phyloP scores from a whole-genome alignment of 2,329 filamentous ascomycete genomes.

The Trichoderma sp. region DNA sequence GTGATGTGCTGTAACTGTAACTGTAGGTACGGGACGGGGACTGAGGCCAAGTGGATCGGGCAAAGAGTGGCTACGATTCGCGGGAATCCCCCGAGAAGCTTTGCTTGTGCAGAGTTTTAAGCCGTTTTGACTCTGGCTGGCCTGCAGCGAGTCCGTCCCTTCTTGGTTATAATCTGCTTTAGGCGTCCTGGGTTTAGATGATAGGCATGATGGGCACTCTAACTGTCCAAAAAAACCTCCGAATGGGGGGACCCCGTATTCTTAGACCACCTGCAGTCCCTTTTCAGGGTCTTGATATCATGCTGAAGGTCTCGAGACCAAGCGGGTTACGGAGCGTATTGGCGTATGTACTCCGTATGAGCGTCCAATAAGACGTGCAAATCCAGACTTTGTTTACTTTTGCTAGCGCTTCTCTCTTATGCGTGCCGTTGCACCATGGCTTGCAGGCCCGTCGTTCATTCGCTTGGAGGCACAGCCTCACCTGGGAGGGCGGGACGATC shows the following conservation, averaged over 20 bases:
- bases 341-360: background rate
- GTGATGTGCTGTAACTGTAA: background rate
- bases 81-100: background rate
- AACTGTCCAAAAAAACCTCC: background rate
- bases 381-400: slow-evolving; percentile 7
- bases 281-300: background rate
- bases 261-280: background rate
- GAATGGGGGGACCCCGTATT: background rate
- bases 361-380: slow-evolving; percentile 3
- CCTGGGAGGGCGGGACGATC: slow-evolving; percentile 18
- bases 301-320: background rate
- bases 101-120: background rate
- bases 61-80: background rate
- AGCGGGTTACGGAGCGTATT: background rate
- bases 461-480: slow-evolving; percentile 12
- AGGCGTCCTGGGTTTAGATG: background rate
- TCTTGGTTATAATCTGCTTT: background rate
- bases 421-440: slow-evolving; percentile 11
- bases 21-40: background rate
- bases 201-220: background rate
- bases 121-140: background rate
- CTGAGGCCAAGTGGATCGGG: background rate
- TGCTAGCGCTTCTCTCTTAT: slow-evolving; percentile 11
- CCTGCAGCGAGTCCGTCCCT: background rate
- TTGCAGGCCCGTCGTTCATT: slow-evolving; percentile 7